Base-by-base conservation (phyloP, 106 monocot species). In the Amphibolis antarctica region DNA sequence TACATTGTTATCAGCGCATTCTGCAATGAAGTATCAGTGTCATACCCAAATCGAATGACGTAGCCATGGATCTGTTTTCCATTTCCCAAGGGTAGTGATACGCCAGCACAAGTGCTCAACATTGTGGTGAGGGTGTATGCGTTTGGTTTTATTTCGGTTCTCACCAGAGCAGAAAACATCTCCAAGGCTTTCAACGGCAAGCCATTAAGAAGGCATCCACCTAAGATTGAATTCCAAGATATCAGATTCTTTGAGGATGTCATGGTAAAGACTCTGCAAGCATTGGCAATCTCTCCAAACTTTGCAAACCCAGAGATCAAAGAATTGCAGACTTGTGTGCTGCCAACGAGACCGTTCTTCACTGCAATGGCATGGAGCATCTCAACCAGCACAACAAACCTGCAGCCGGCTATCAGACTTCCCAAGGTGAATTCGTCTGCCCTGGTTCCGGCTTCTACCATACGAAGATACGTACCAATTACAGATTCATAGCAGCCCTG, bases 1-100 rank as follows among this genome's bases (percentile, higher is more conserved):
- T 81, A 81, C 81, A 77, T 70, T 52, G 69, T 60, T 2, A 77
- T 70, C 19, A 81, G 73, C 6, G 62, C 66, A 55, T 81, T 76
- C 23, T 52, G 36, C 15, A 74, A 47, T 0, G 47, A 62, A 28
- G 48, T 58, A 42, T 67, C 62, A 12, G 13, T 45, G 26, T 50
- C 30, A 49, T 22, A 42, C 14, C 63, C 29, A 28, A 53, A 52
- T 46, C 54, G 63, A 29, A 80, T 20, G 28, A 67, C 20, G 42
- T 62, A 71, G 46, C 53, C 48, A 46, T 80, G 80, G 52, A 75
- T 9, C 46, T 79, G 59, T 42, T 60, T 59, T 74, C 79, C 79
- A 23, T 59, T 14, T 53, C 52, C 67, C 9, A 53, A 42, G 19
- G 28, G 51, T 27, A 28, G 51, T 27, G 68, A 67, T 20, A 76